Base-by-base conservation (phyloP, 208 protist genomes). In the Trichomonas vaginalis region DNA sequence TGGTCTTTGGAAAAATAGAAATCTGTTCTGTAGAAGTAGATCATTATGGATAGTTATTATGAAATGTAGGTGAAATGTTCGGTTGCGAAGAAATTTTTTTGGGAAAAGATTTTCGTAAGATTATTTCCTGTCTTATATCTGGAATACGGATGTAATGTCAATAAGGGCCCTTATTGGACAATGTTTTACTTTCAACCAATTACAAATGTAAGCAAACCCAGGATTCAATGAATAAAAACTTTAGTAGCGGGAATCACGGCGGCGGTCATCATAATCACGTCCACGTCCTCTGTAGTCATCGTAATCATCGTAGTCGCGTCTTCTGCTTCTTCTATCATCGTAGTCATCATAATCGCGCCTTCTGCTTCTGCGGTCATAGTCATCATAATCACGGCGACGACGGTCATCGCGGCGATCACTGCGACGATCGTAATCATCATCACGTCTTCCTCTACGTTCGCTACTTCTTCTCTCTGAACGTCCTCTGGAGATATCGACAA, bases 381-480 rank as follows among this genome's bases (percentile, higher is more conserved):
- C 79, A 42, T 40, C 79, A 45, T 40, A 45, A 17, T 88, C 82
- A 47, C 82, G 35, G 37, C 40, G 10, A 86, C 92, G 61, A 47
- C 92, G 92, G 35, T 95, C 92, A 47, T 47, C 92, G n/a, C 92
- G 35, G 39, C 92, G 92, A 49, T 95, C 92, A 61, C 92, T 45
- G 47, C 40, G 40, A 17, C 92, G 37, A 37, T 48, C 88, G 27
- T 42, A 35, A 40, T 39, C 90, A n/a, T 42, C 79, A 83, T 83
- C 37, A 12, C 79, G 27, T 37, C 37, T 42, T 0, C 79, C 79
- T 70, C 56, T 27, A 27, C 56, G 35, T 9, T 15, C 35, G 32
- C 61, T 45, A 47, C 32, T 40, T 9, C 40, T 6, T 35, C 88
- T 35, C 0, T 95, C 88, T 3, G 35, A 32, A 35, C 70, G 37